Conservation (phyloP, 306 rosid genomes). For the Citrullus amarus region DNA sequence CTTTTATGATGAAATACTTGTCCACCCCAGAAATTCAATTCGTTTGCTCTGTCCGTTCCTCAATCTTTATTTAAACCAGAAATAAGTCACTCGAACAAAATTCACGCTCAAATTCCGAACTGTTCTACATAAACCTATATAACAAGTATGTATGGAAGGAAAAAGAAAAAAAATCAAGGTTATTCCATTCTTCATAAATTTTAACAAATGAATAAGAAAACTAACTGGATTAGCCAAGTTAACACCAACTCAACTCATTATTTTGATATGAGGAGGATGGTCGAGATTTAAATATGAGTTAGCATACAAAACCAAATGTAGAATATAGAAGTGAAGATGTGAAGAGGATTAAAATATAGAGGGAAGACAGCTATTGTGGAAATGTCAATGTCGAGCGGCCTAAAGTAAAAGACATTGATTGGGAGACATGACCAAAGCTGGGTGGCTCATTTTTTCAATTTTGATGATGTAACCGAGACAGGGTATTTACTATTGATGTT, state of each 20-base stretch:
- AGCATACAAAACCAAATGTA: neutral
- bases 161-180: neutral
- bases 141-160: neutral
- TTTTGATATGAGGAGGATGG: neutral
- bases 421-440: neutral
- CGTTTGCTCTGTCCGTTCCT: neutral
- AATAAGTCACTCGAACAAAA: neutral
- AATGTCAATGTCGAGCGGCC: no score
- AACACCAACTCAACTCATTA: neutral
- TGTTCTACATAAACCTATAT: neutral
- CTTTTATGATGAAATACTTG: neutral
- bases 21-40: neutral
- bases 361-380: neutral
- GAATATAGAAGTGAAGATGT: neutral
- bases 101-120: neutral
- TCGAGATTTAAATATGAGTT: neutral
- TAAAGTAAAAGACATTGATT: neutral
- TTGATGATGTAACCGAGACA: neutral
- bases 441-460: neutral
- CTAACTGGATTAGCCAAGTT: neutral
- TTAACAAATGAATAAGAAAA: neutral
- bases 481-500: neutral
- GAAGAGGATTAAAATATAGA: no score
- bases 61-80: neutral
- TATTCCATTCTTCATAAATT: neutral